phyloP scores from a whole-genome alignment of 2,329 filamentous ascomycete genomes.

The Ceratocystis cubensis region DNA sequence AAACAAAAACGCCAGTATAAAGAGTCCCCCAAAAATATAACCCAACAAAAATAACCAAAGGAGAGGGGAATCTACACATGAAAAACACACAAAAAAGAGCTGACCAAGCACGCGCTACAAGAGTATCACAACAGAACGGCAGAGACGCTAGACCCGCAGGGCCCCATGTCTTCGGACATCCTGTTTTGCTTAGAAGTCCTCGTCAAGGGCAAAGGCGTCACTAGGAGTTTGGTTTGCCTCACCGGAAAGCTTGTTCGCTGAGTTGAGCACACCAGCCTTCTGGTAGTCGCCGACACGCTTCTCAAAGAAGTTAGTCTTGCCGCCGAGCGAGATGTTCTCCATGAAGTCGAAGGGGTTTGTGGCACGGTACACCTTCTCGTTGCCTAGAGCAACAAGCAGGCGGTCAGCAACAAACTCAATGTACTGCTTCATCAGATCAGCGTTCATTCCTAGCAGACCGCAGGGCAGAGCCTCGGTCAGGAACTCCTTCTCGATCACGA shows the following conservation, averaged over 20 bases:
- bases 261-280: constrained; percentile 97
- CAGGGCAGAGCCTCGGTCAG: constrained; percentile 88
- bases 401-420: constrained; percentile 99
- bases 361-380: constrained; percentile 83
- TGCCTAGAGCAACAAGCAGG: constrained; percentile 82
- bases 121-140: constrained; percentile 3
- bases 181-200: constrained; percentile 65
- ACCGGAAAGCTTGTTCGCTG: constrained; percentile 57
- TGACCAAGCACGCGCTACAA: neutral
- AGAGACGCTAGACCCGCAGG: neutral
- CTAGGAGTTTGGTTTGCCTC: constrained; percentile 40
- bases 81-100: neutral
- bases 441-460: constrained; percentile 93
- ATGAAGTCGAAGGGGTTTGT: constrained; percentile 99
- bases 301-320: constrained; percentile 99
- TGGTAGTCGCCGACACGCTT: constrained; percentile 99
- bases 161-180: too few relatives aligned
- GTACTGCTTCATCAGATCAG: constrained; percentile 96
- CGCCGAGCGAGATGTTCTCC: constrained; percentile 97
- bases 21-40: constrained; percentile 23
- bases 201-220: constrained; percentile 84
- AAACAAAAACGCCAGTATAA: constrained; percentile 14
- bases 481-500: constrained; percentile 94
- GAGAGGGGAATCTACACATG: constrained; percentile 16
- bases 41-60: constrained; percentile 22